Conservation (phyloP, 225 moss, liverwort and hornwort genomes). For the Rhytidiadelphus loreus region DNA sequence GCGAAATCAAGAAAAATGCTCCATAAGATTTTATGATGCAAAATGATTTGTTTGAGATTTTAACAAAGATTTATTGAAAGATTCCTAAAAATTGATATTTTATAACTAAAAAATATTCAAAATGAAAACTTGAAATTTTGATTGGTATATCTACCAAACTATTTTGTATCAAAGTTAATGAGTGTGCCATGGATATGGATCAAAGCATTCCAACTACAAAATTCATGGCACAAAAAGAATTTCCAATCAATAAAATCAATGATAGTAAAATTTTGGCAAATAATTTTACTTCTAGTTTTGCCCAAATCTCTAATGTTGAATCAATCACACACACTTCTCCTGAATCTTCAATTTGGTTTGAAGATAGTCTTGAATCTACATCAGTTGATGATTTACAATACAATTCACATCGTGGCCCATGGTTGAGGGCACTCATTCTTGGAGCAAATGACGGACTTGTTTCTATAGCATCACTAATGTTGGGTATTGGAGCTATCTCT, state of each 20-base stretch:
- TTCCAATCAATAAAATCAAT: background rate
- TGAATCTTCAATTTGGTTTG: background rate
- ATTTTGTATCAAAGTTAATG: background rate
- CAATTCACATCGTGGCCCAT: conserved; percentile 6
- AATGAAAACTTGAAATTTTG: background rate
- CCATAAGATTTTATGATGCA: background rate
- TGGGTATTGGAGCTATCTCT: conserved; percentile 21
- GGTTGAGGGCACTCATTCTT: conserved; percentile 25
- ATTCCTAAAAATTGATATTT: background rate
- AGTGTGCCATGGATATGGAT: background rate
- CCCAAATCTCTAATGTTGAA: background rate
- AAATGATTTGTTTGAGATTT: background rate
- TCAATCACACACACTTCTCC: background rate
- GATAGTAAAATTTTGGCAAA: background rate
- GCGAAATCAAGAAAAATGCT: background rate
- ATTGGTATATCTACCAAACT: background rate
- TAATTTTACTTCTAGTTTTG: background rate
- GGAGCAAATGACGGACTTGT: conserved; percentile 37
- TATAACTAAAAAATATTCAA: too few species aligned
- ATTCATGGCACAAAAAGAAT: background rate
- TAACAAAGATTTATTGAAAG: background rate
- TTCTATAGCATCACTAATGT: conserved; percentile 27
- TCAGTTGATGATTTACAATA: background rate
- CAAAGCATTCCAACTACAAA: background rate
- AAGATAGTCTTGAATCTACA: background rate